These are phyloP conservation scores for Acidomyces sp. DNA, from an alignment of 495 filamentous ascomycete species.

Conservation along the genomic window DNA sequence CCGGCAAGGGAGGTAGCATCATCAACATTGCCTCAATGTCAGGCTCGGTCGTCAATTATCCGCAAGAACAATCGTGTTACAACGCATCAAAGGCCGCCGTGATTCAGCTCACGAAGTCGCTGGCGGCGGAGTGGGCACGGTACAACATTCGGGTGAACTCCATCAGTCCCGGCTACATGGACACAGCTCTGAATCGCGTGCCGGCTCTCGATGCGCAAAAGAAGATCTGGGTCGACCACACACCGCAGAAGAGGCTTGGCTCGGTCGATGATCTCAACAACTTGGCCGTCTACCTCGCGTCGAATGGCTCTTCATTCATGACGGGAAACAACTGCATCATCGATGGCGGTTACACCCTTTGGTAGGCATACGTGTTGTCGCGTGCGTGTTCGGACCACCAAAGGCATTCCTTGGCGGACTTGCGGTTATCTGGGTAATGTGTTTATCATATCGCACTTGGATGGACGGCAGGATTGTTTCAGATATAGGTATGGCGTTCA, in stretches of 20 bases:
- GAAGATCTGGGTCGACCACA: conserved; percentile 62
- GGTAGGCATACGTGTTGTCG: conserved; percentile 9
- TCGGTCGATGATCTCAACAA: conserved; percentile 64
- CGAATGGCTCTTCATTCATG: conserved; percentile 61
- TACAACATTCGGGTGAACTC: conserved; percentile 63
- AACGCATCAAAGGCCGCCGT: conserved; percentile 72
- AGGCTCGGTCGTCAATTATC: conserved; percentile 64
- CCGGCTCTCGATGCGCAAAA: conserved; percentile 63
- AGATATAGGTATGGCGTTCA: too few relatives aligned
- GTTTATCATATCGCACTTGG: too few relatives aligned
- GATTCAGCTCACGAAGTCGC: conserved; percentile 59
- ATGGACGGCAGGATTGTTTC: too few relatives aligned
- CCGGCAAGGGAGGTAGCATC: conserved; percentile 37
- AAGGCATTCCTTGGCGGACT: neutral
- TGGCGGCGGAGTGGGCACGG: conserved; percentile 70
- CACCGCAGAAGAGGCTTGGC: conserved; percentile 62
- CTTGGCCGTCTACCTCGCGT: conserved; percentile 63
- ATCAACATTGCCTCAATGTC: conserved; percentile 68
- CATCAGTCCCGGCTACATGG: conserved; percentile 72
- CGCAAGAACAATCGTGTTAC: conserved; percentile 66
- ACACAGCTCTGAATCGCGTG: conserved; percentile 61
- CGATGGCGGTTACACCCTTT: conserved; percentile 36
- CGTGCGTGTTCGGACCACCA: neutral
- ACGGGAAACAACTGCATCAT: conserved; percentile 67
- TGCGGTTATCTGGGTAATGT: too few relatives aligned